These are phyloP conservation scores for Umbelopsis isabellina DNA, from an alignment of 192 early-diverging fungal genomes.

Conservation along the genomic window DNA sequence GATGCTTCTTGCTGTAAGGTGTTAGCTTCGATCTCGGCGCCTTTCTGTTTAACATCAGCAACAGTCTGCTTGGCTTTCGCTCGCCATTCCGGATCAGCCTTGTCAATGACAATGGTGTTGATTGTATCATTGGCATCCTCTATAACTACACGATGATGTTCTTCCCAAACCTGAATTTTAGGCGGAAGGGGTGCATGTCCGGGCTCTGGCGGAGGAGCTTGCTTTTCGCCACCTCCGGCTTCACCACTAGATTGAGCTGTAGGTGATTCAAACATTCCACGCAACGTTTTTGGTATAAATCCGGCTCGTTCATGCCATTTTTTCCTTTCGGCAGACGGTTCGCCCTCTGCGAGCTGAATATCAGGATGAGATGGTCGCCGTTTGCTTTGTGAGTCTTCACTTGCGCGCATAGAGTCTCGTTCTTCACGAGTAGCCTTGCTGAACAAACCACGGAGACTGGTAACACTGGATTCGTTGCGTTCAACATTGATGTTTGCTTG, in stretches of 20 bases:
- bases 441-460: constrained; percentile 21
- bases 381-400: neutral
- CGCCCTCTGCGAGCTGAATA: neutral
- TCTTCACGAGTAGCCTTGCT: constrained; percentile 7
- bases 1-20: too few species aligned
- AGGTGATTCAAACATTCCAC: constrained; percentile 4
- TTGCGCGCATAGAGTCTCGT: neutral
- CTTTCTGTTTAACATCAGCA: constrained; percentile 6
- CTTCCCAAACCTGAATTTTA: constrained; percentile 33
- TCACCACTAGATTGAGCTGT: neutral
- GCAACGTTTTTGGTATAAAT: neutral
- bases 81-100: constrained; percentile 24
- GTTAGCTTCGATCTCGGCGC: too few species aligned
- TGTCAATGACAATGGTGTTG: constrained; percentile 10
- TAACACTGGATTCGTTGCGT: neutral
- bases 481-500: constrained; percentile 6
- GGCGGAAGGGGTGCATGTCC: neutral
- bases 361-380: neutral
- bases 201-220: neutral
- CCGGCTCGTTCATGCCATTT: constrained; percentile 2
- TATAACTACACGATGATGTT: constrained; percentile 13
- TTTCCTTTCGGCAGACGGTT: neutral
- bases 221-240: neutral
- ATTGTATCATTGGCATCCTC: constrained; percentile 19
- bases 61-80: constrained; percentile 10